phyloP scores from a whole-genome alignment of 306 rosid species.

The Vigna reflexopilosa region DNA sequence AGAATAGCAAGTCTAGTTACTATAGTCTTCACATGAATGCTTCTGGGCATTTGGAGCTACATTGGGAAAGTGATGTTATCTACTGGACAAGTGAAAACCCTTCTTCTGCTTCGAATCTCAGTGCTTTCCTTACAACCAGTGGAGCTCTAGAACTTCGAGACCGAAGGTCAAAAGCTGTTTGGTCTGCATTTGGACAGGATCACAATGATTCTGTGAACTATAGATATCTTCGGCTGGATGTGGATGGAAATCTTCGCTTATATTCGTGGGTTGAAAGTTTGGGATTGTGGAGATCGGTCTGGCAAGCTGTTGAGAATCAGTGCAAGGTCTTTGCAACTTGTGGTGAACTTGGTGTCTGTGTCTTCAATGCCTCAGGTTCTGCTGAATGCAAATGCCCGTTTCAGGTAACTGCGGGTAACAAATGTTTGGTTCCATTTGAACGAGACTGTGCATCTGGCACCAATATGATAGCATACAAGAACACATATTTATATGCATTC shows the following conservation, averaged over 20 bases:
- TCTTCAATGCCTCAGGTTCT: slow-evolving; percentile 50
- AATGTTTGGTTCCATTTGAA: slow-evolving; percentile 54
- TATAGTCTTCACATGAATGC: slow-evolving; percentile 67
- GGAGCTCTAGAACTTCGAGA: slow-evolving; percentile 67
- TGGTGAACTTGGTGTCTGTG: slow-evolving; percentile 65
- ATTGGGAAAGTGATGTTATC: slow-evolving; percentile 65
- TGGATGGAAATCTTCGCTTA: slow-evolving; percentile 79
- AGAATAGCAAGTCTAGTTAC: slow-evolving; percentile 59
- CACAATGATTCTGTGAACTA: slow-evolving; percentile 60
- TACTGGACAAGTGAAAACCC: slow-evolving; percentile 67
- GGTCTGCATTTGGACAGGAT: slow-evolving; percentile 76
- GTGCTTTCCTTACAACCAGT: slow-evolving; percentile 54
- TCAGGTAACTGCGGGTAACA: slow-evolving; percentile 45
- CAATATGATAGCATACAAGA: slow-evolving; percentile 50
- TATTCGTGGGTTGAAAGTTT: slow-evolving; percentile 72
- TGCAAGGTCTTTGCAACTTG: slow-evolving; percentile 84
- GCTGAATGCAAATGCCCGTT: slow-evolving; percentile 66
- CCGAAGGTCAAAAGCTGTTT: slow-evolving; percentile 51
- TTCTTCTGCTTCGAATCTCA: slow-evolving; percentile 53
- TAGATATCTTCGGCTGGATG: slow-evolving; percentile 70
- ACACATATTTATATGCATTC: slow-evolving; percentile 59
- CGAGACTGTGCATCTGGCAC: slow-evolving; percentile 53
- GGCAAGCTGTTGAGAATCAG: slow-evolving; percentile 83
- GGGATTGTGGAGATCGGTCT: slow-evolving; percentile 63
- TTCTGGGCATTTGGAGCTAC: slow-evolving; percentile 67